A percentile compares a stretch with the other conserved stretches of the same genome.
Evolutionary conservation across 495 filamentous ascomycete species (phyloP).

Genomic region (Aspergillus wentii): DNA sequence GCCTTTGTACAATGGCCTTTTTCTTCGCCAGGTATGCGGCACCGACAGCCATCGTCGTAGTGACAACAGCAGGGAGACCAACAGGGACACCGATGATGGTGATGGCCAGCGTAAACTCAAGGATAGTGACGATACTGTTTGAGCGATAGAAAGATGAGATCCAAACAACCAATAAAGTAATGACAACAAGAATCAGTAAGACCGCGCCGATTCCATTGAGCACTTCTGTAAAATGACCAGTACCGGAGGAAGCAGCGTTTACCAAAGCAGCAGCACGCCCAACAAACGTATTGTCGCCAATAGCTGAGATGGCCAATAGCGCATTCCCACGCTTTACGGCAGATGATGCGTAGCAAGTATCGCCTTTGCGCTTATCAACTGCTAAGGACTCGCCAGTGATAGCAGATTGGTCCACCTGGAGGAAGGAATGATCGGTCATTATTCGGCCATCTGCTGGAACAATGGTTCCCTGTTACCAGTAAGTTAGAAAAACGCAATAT

Average conservation of each 20-base stretch:
- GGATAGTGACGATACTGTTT: conserved; percentile 66
- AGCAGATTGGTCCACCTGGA: conserved; percentile 88
- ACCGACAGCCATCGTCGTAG: conserved; percentile 94
- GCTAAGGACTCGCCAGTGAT: conserved; percentile 92
- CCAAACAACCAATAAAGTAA: conserved; percentile 80
- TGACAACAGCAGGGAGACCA: conserved; percentile 91
- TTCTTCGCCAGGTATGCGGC: conserved; percentile 86
- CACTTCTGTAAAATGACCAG: conserved; percentile 86
- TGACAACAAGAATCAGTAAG: conserved; percentile 73
- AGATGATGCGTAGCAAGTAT: conserved; percentile 78
- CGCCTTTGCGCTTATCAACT: conserved; percentile 77
- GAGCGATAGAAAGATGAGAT: conserved; percentile 82
- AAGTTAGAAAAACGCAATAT: too few relatives aligned
- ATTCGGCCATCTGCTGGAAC: conserved; percentile 85
- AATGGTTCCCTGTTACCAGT: conserved; percentile 60
- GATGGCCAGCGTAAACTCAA: conserved; percentile 79
- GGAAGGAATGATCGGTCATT: conserved; percentile 70
- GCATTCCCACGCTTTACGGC: conserved; percentile 86
- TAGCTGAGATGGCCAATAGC: conserved; percentile 73
- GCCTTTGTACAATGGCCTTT: conserved; percentile 90
- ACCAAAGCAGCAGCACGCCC: conserved; percentile 85
- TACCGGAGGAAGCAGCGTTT: conserved; percentile 61
- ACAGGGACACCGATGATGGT: conserved; percentile 92
- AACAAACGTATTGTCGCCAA: conserved; percentile 84
- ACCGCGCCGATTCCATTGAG: conserved; percentile 73